Base-by-base conservation (phyloP, 1,139 yeast species). In the Candida tropicalis region DNA sequence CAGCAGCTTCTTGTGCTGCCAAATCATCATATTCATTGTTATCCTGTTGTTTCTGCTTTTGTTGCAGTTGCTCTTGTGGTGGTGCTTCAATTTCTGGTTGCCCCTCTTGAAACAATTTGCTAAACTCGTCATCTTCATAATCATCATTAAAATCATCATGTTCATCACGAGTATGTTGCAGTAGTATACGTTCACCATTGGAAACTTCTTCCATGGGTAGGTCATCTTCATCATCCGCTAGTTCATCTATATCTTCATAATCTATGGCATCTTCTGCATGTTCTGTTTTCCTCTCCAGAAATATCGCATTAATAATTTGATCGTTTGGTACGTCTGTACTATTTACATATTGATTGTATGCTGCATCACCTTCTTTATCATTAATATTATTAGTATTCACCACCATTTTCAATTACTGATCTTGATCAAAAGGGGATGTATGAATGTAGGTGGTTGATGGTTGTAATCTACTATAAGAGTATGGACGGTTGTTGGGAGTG, bases 201-300 rank as follows among this genome's bases (percentile, higher is more conserved):
- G 46, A 16, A 24, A 39, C 58, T 24, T 66, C 76, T 45, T 75
- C 81, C n/a, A 66, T 74, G 0, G 77, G 74, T 6, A 69, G 51
- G 17, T 56, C 88, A 11, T 35, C 38, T 17, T 35, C 38, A 42
- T 89, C 97, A n/a, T 73, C 98, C 0, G 98, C 98, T 44, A 93
- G 71, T 61, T 91, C 97, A 54, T 91, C 98, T 52, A 88, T 95
- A 59, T 89, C 97, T 57, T 89, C 97, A 60, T 87, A 93, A 63
- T 93, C 98, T 35, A 90, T 71, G n/a, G 99, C 98, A 60, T 91
- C 93, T 4, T 82, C 97, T 1, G 95, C 93, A 62, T 91, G 98
- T 45, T 76, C 61, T 0, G 84, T 79, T 33, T 57, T 58, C 22
- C 62, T 57, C 34, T 69, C 73, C 46, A 52, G 57, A 51, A 71